phyloP scores from a whole-genome alignment of 805 yeast genomes.

The Kuraishia borneana region DNA sequence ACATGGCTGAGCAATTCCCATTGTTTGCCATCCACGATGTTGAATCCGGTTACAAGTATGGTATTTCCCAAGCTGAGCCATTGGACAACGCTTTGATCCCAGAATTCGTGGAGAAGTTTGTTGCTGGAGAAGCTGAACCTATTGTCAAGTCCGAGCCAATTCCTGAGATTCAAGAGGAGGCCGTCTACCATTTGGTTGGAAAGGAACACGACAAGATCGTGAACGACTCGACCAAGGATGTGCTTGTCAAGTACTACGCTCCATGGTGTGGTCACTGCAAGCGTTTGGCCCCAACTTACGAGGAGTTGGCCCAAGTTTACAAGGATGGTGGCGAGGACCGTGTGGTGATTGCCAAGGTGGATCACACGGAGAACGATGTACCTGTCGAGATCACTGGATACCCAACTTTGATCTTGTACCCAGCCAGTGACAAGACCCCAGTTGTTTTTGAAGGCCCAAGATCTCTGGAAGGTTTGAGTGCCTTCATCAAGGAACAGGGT shows the following conservation, averaged over 20 bases:
- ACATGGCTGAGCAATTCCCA: slow-evolving; percentile 81
- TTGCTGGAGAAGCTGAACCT: slow-evolving; percentile 57
- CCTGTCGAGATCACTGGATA: slow-evolving; percentile 69
- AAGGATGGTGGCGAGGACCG: slow-evolving; percentile 37
- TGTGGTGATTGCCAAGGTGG: slow-evolving; percentile 75
- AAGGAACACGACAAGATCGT: slow-evolving; percentile 67
- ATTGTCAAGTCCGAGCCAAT: slow-evolving; percentile 76
- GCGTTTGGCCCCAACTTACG: slow-evolving; percentile 79
- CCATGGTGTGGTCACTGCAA: slow-evolving; percentile 98
- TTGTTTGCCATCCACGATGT: slow-evolving; percentile 80
- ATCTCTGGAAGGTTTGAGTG: slow-evolving; percentile 57
- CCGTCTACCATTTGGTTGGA: slow-evolving; percentile 67
- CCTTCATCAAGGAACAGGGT: slow-evolving; percentile 65
- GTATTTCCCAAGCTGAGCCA: slow-evolving; percentile 48
- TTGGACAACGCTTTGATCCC: slow-evolving; percentile 43
- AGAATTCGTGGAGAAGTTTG: slow-evolving; percentile 51
- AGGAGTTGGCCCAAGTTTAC: slow-evolving; percentile 70
- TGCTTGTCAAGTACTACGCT: slow-evolving; percentile 85
- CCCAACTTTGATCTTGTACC: slow-evolving; percentile 87
- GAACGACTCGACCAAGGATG: slow-evolving; percentile 46
- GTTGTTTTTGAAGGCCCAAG: slow-evolving; percentile 60
- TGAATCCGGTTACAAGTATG: slow-evolving; percentile 60
- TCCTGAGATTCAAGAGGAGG: slow-evolving; percentile 71
- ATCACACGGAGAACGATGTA: slow-evolving; percentile 86
- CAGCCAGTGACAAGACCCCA: slow-evolving; percentile 72